A percentile compares a stretch with the other conserved stretches of the same genome.
phyloP scores from a whole-genome alignment of 192 early-diverging fungal species.

The Oehlia diaphana region DNA sequence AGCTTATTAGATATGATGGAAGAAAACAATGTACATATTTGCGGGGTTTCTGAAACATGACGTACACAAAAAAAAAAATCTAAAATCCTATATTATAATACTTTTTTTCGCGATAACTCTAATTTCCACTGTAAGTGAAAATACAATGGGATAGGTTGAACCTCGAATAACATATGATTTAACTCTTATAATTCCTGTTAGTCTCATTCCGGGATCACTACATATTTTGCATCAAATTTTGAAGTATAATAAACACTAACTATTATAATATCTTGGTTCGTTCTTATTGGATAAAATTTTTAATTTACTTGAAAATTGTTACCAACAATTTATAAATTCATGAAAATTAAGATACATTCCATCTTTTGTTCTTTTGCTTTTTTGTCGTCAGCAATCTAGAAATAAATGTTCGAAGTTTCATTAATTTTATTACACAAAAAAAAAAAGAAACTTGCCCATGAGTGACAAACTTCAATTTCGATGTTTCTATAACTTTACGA shows the following conservation, averaged over 20 bases:
- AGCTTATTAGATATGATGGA: too few species aligned
- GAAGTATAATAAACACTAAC: constrained; percentile 17
- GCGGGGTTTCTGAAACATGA: too few species aligned
- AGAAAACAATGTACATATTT: too few species aligned
- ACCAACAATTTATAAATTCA: constrained; percentile 12
- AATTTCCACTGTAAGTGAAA: constrained; percentile 23
- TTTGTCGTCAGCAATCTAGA: neutral
- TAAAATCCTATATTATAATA: too few species aligned
- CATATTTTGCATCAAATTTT: neutral
- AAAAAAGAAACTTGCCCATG: neutral
- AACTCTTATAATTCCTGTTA: neutral
- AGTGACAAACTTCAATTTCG: constrained; percentile 12
- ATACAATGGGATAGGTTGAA: neutral
- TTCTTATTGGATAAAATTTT: too few species aligned
- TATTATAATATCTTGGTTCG: too few species aligned
- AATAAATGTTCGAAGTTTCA: neutral
- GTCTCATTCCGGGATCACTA: constrained; percentile 12
- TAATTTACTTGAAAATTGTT: neutral
- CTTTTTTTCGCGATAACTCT: constrained; percentile 17
- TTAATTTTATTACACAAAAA: neutral
- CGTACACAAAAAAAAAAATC: too few species aligned
- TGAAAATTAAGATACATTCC: constrained; percentile 3
- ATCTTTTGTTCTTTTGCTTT: neutral
- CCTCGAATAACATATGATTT: neutral
- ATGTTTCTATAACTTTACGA: constrained; percentile 46